Evolutionary conservation across 768 basidiomycete genomes (phyloP), one percentile per base, ranked within the genome.

Genomic region (Boletus reticuloceps): DNA sequence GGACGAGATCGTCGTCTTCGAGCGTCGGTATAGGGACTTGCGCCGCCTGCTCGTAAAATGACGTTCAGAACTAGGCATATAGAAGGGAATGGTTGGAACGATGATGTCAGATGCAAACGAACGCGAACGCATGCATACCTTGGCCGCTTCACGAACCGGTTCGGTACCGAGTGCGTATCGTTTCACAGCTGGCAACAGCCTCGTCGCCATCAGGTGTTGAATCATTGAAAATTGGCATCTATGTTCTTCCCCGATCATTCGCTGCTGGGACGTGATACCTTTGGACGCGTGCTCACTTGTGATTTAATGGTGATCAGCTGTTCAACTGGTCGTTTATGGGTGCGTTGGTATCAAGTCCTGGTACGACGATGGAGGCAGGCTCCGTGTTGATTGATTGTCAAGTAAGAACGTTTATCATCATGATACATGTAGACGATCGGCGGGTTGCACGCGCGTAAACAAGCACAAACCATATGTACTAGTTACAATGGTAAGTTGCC

Each of bases 41-140:
- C 5, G 96, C 95, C 10, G 94, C 93, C 55, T 89, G 84, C 66
- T 98, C 94, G 67, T 94, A 98, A 78, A 99, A 98, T 0, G 91
- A 88, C 5, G 87, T 88, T 94, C 96, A 98, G 69, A 98, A 98
- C 95, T 96, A 63, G 0, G 25, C 5, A 44, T 19, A 29, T 1
- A 27, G 2, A 9, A 27, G 20, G 19, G 16, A 31, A 37, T 20
- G 14, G 38, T 10, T 43, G 42, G 42, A 29, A 29, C 29, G 29
- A 8, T 29, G 29, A 29, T 1, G 29, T 29, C 8, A 29, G 29
- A 29, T 8, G 29, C 2, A 29, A 29, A 29, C 8, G 29, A 29
- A 29, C 8, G 27, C 27, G 27, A 29, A 29, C 8, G 9, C 61
- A 11, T 9, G n/a, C 48, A 17, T 46, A 93, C 96, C 77, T 89